Evolutionary conservation across 495 filamentous ascomycete species (phyloP).

Genomic region (Penicillium odoratum): DNA sequence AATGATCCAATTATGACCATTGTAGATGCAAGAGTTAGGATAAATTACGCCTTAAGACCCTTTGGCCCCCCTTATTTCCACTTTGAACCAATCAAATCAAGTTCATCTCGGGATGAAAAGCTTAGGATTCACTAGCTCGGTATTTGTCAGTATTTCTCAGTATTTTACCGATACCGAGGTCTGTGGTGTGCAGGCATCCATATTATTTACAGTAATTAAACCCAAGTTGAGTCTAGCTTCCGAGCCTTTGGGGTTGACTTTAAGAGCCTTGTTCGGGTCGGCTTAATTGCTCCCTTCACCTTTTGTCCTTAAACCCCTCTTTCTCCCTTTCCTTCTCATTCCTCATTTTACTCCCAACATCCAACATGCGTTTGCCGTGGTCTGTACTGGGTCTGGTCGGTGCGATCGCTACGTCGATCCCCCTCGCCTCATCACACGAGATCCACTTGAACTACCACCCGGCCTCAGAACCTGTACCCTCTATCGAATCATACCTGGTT

Average conservation of each 20-base stretch:
- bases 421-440: constrained; percentile 22
- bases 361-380: constrained; percentile 25
- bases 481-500: constrained; percentile 28
- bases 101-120: not conserved
- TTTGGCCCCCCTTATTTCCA: not conserved
- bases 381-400: constrained; percentile 14
- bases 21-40: not conserved
- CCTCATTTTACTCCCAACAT: not conserved
- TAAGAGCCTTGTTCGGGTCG: not conserved
- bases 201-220: not conserved
- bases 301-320: not conserved
- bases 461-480: constrained; percentile 17
- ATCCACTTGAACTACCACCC: constrained; percentile 28
- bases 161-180: not conserved
- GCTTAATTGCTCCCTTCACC: constrained; percentile 1
- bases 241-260: not conserved
- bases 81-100: not conserved
- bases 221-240: not conserved
- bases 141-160: not conserved
- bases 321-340: not conserved
- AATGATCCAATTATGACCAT: not conserved
- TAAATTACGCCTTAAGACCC: not conserved
- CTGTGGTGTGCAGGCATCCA: not conserved
- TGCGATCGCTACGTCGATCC: constrained; percentile 19
- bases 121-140: not conserved